Conservation (phyloP, 1,284 basidiomycete genomes). For the Coriolopsis trogii region DNA sequence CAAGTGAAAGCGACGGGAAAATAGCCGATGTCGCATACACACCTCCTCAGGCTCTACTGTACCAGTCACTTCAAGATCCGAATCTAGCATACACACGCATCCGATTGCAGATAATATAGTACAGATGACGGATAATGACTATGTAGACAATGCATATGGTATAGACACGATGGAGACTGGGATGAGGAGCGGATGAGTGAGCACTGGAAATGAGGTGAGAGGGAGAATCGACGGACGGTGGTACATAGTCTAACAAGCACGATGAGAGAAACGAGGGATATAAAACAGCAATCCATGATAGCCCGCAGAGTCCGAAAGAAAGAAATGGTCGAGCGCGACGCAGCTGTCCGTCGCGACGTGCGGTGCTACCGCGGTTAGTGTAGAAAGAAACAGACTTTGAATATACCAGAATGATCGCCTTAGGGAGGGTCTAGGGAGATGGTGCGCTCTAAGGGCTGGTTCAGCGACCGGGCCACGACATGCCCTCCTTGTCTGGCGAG, state of each 20-base stretch:
- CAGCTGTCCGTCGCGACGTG: too few relatives aligned
- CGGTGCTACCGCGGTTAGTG: too few relatives aligned
- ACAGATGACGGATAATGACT: slow-evolving; percentile 9
- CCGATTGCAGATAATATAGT: slow-evolving; percentile 12
- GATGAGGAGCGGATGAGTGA: neutral
- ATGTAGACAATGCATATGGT: slow-evolving; percentile 1
- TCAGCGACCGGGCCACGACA: slow-evolving; percentile 24
- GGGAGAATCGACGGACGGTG: neutral
- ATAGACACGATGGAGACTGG: slow-evolving; percentile 2
- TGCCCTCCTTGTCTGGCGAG: slow-evolving; percentile 32
- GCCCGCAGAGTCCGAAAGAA: neutral
- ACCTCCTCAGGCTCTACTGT: too few relatives aligned
- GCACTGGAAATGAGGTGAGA: neutral
- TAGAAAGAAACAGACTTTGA: too few relatives aligned
- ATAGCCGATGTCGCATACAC: neutral
- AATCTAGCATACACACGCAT: slow-evolving; percentile 2
- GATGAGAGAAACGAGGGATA: neutral
- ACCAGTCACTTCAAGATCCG: too few relatives aligned
- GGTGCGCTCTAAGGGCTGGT: too few relatives aligned
- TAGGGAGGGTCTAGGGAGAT: too few relatives aligned
- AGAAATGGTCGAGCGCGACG: too few relatives aligned
- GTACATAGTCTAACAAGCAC: slow-evolving; percentile 6
- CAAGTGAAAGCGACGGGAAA: too few relatives aligned
- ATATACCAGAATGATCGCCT: too few relatives aligned
- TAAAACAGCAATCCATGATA: neutral